Percentiles rank a stretch among this genome's conserved stretches.
phyloP scores from a whole-genome alignment of 2,329 filamentous ascomycete genomes.

The Fusarium pseudocircinatum region DNA sequence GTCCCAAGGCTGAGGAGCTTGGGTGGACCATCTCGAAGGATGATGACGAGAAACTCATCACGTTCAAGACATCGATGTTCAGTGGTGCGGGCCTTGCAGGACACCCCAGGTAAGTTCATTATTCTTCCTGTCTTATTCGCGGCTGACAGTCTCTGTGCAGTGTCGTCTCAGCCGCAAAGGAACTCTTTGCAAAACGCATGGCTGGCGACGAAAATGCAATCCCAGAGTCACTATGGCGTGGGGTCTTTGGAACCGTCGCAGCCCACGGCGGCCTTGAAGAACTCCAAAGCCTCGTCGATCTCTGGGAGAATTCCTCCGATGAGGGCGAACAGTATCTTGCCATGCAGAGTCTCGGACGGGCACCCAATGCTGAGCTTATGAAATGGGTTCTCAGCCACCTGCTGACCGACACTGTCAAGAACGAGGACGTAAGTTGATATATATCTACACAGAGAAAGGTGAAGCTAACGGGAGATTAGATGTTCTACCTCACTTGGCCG shows the following conservation, averaged over 20 bases:
- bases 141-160: background rate
- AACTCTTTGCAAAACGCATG: background rate
- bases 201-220: background rate
- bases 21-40: background rate
- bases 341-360: background rate
- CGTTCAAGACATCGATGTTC: background rate
- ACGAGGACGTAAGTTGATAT: accelerated
- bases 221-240: accelerated
- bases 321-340: background rate
- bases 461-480: background rate
- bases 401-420: background rate
- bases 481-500: background rate
- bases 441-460: accelerated
- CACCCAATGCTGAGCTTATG: background rate
- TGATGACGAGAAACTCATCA: background rate
- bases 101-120: background rate
- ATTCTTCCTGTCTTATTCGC: accelerated
- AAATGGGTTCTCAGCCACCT: background rate
- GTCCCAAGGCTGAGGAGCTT: accelerated
- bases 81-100: background rate
- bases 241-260: background rate
- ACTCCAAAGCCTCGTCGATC: accelerated
- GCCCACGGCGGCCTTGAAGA: background rate
- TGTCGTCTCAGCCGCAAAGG: background rate
- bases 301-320: accelerated